Conservation (phyloP, 257 asterid genomes). For the Solanum peruvianum region DNA sequence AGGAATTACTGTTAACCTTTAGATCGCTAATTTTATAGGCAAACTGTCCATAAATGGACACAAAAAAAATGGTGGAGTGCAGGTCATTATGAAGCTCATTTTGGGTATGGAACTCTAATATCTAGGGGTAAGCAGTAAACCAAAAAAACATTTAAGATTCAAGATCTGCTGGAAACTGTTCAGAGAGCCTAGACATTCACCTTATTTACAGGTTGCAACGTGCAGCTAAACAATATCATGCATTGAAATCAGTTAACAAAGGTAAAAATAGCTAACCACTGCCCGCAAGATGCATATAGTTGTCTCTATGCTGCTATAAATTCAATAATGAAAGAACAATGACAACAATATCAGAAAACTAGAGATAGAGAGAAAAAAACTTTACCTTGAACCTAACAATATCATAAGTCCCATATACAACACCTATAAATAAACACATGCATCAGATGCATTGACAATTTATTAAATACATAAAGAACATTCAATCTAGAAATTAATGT, state of each 20-base stretch:
- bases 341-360: not conserved
- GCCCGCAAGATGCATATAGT: not conserved
- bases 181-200: not conserved
- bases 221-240: not conserved
- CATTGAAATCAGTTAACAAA: not conserved
- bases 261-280: not conserved
- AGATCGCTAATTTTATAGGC: not conserved
- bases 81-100: not conserved
- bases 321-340: not conserved
- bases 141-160: not conserved
- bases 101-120: not conserved
- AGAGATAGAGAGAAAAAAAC: not conserved
- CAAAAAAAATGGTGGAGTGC: not conserved
- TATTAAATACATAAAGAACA: not conserved
- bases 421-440: slow-evolving; percentile 18
- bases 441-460: not conserved
- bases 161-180: not conserved
- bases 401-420: slow-evolving; percentile 28
- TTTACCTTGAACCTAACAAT: slow-evolving; percentile 27
- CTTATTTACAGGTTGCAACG: not conserved
- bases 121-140: not conserved
- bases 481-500: not conserved
- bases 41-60: not conserved
- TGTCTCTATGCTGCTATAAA: not conserved
- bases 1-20: not conserved